Conservation (phyloP, 208 protist genomes). For the Leishmania martiniquensis region DNA sequence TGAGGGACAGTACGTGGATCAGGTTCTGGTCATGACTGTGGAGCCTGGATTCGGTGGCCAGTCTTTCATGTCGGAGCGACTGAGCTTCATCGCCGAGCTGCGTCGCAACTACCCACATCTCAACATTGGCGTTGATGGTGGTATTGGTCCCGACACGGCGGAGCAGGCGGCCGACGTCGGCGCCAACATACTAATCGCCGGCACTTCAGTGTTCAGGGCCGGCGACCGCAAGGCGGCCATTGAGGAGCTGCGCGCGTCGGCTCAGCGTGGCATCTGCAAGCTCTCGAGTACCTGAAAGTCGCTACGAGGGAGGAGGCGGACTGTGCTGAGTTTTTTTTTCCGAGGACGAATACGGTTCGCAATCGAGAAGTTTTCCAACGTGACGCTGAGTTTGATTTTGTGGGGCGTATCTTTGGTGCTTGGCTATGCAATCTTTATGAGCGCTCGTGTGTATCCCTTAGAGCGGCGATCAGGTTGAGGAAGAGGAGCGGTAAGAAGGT, state of each 20-base stretch:
- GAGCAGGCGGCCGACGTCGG: constrained; percentile 93
- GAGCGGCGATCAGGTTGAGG: background rate
- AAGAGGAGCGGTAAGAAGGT: background rate
- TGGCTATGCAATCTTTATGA: background rate
- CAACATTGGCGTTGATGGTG: constrained; percentile 99
- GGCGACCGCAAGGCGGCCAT: constrained; percentile 47
- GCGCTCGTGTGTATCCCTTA: background rate
- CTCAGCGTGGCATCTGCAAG: constrained; percentile 36
- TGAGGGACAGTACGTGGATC: constrained; percentile 92
- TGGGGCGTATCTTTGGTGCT: background rate
- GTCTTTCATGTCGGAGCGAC: constrained; percentile 97
- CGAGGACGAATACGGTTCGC: background rate
- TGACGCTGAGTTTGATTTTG: background rate
- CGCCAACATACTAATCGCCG: constrained; percentile 99
- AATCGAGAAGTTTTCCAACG: background rate
- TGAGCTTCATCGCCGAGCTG: constrained; percentile 96
- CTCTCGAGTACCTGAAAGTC: constrained; percentile 2
- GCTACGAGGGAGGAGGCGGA: background rate
- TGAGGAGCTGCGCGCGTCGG: constrained; percentile 50
- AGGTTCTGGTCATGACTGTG: constrained; percentile 99
- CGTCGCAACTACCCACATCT: constrained; percentile 84
- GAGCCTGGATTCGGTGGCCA: constrained; percentile 99
- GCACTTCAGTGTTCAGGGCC: constrained; percentile 95
- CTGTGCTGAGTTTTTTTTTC: background rate
- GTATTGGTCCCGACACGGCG: constrained; percentile 95